Percentiles rank a stretch among this genome's conserved stretches.
Conservation (phyloP, 306 rosid genomes). For the Lithocarpus polystachyus region DNA sequence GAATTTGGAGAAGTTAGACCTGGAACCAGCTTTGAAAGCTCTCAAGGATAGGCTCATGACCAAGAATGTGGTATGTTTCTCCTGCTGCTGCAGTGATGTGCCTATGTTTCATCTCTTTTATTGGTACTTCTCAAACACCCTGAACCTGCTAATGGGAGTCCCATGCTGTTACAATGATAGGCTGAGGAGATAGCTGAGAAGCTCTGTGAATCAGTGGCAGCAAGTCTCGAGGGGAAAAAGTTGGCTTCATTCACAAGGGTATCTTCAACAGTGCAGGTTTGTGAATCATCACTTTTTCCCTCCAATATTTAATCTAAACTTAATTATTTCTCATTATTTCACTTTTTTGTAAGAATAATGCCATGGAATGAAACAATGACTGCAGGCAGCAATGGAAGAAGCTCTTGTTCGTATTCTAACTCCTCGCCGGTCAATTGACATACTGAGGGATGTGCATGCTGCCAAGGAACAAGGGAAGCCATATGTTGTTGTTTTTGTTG, state of each 20-base stretch:
- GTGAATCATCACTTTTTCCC: slow-evolving; percentile 17
- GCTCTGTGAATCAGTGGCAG: slow-evolving; percentile 96
- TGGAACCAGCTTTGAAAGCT: slow-evolving; percentile 95
- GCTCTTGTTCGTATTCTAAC: slow-evolving; percentile 93
- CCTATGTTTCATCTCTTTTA: not conserved
- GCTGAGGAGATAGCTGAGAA: slow-evolving; percentile 99
- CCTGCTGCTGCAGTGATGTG: not conserved
- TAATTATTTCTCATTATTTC: not conserved
- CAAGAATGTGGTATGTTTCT: slow-evolving; percentile 89
- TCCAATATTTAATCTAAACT: not conserved
- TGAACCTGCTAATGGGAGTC: slow-evolving; percentile 18
- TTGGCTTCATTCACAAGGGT: slow-evolving; percentile 91
- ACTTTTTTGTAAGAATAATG: slow-evolving; percentile 2
- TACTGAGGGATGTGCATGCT: slow-evolving; percentile 90
- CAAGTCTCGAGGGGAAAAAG: slow-evolving; percentile 97
- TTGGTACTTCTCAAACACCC: slow-evolving; percentile 8
- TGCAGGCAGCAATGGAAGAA: slow-evolving; percentile 93
- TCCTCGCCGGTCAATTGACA: slow-evolving; percentile 92
- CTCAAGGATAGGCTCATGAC: slow-evolving; percentile 98
- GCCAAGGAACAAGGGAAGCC: slow-evolving; percentile 95
- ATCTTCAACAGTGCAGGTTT: slow-evolving; percentile 94
- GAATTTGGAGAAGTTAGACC: slow-evolving; percentile 89
- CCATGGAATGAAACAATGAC: slow-evolving; percentile 14
- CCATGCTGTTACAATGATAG: slow-evolving; percentile 37
- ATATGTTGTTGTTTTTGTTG: slow-evolving; percentile 95